Evolutionary conservation across 2,329 filamentous ascomycete genomes (phyloP), one percentile per base, ranked within the genome.

Genomic region (Microsporum audouinii): DNA sequence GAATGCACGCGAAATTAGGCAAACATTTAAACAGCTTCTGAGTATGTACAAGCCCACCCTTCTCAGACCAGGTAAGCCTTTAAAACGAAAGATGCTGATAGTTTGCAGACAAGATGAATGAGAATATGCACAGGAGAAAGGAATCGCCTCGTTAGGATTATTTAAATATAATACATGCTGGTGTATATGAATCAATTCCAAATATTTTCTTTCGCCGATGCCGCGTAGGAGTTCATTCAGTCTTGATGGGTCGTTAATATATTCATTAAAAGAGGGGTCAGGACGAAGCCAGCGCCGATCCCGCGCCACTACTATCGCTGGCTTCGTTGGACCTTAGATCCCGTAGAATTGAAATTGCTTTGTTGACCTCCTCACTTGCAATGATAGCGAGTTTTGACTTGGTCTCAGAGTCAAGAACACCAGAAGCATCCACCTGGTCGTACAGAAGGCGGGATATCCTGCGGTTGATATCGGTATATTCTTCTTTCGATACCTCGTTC

Each of bases 391-490:
- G 90, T 56, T 81, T 82, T 65, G 82, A 82, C 61, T 85, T 82
- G 61, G 84, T 83, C 33, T 84, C 82, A 27, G 87, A 81, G 68
- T 88, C 83, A 34, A 94, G 79, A 29, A 78, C 74, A 5, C 34
- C 57, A 10, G 57, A 58, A 23, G 79, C 75, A 12, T 79, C 79
- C 31, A 84, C 80, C 55, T 78, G 77, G 36, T 85, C 90, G 74
- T 99, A 99, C 62, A 99, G 79, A 76, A 87, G 88, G 62, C 90
- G 87, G 47, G 90, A 96, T 38, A 97, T 86, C 63, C 88, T 87
- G 64, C 91, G 86, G 71, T 97, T 97, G 75, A 97, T 96, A 61
- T 85, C 84, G 2, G 89, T 92, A 72, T 95, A 99, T 73, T 96
- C 88, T 63, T 96, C 89, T 66, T 91, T 89, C 17, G 86, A 90